Evolutionary conservation across 345 rosid species (phyloP).

Genomic region (Pseudoturritis turrita): DNA sequence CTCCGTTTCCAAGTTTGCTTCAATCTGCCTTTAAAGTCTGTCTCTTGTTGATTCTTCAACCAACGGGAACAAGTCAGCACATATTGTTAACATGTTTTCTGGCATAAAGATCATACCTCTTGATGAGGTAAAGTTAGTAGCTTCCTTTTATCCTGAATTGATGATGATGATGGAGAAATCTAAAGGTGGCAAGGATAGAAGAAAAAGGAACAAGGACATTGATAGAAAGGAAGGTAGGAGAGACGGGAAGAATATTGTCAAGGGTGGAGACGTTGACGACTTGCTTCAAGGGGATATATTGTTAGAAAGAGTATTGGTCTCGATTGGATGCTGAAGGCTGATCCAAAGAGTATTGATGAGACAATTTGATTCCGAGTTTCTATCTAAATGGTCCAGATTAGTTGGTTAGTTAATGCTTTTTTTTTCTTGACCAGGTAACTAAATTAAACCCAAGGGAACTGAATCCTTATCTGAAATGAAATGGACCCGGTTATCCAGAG

Average conservation of each 20-base stretch:
- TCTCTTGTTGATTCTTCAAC: no score
- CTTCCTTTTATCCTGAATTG: background rate
- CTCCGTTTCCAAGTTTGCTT: no score
- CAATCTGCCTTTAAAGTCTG: no score
- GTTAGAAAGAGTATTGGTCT: slow-evolving; percentile 70
- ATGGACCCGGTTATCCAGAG: slow-evolving; percentile 83
- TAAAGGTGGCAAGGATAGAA: slow-evolving; percentile 39
- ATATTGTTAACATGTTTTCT: slow-evolving; percentile 46
- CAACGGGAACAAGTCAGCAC: no score
- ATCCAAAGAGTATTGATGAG: no score
- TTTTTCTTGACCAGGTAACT: slow-evolving; percentile 31
- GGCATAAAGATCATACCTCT: slow-evolving; percentile 77
- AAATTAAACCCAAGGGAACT: slow-evolving; percentile 69
- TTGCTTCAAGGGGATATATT: slow-evolving; percentile 32
- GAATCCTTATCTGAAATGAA: slow-evolving; percentile 74
- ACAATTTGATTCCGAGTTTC: background rate
- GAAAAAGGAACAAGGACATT: slow-evolving; percentile 28
- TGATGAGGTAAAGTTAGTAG: slow-evolving; percentile 39
- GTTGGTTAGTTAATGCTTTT: background rate
- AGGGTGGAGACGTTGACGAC: slow-evolving; percentile 43
- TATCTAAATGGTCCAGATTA: background rate
- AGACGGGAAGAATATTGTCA: slow-evolving; percentile 39
- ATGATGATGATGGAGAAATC: slow-evolving; percentile 36
- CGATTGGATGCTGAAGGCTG: slow-evolving; percentile 89
- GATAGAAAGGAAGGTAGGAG: slow-evolving; percentile 51